Conservation (phyloP, 306 rosid species). For the Trifolium fragiferum region DNA sequence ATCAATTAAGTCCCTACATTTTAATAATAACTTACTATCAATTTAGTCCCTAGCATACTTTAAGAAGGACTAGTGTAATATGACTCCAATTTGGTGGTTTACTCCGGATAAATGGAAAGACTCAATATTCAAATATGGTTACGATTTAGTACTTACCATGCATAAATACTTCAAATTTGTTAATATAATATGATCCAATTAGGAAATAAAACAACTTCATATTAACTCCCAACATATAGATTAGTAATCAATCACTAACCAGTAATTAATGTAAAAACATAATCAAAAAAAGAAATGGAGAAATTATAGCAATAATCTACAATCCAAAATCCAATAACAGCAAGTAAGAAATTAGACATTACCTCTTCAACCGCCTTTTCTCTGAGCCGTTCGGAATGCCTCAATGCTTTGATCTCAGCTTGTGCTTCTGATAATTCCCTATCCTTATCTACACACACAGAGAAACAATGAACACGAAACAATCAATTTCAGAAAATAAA, state of each 20-base stretch:
- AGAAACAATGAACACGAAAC: no score
- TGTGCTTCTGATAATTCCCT: constrained; percentile 90
- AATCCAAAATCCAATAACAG: not conserved
- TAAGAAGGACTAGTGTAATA: no score
- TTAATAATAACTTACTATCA: no score
- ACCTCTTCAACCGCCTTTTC: constrained; percentile 99
- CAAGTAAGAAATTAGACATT: constrained; percentile 32
- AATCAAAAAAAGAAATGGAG: not conserved
- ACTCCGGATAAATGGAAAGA: no score
- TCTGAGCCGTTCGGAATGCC: constrained; percentile 84
- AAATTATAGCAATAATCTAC: not conserved
- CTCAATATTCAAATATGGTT: no score
- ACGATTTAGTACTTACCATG: no score
- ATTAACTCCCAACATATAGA: constrained; percentile 2
- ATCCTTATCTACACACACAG: constrained; percentile 78
- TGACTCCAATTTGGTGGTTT: no score
- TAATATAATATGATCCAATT: constrained; percentile 14
- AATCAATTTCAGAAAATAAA: not conserved
- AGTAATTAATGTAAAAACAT: not conserved
- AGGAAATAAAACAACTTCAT: constrained; percentile 14
- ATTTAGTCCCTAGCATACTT: no score
- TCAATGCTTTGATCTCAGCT: constrained; percentile 96
- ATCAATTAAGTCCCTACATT: no score
- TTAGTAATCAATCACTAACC: not conserved
- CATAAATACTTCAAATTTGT: not conserved